Conservation (phyloP, 2,329 filamentous ascomycete genomes). For the Claviceps spartinae region DNA sequence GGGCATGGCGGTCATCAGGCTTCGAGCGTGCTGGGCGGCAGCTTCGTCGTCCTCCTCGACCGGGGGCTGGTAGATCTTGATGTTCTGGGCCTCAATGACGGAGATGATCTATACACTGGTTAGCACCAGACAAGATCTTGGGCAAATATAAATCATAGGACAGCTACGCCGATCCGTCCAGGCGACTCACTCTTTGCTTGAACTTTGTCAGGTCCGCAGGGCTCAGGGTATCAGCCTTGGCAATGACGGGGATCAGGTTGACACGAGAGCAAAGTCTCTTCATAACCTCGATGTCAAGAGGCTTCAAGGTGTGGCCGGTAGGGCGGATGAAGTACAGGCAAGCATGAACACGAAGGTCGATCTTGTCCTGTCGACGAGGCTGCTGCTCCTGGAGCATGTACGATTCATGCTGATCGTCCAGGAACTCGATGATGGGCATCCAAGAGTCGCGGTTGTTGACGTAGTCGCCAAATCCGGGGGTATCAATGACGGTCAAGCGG, state of each 20-base stretch:
- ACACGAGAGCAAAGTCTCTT: conserved; percentile 96
- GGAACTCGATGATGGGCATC: conserved; percentile 99
- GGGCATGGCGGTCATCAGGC: conserved; percentile 91
- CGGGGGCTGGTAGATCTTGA: conserved; percentile 98
- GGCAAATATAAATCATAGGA: not conserved
- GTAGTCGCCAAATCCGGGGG: conserved; percentile 97
- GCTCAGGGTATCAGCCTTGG: conserved; percentile 96
- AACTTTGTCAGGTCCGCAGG: conserved; percentile 82
- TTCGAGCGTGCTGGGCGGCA: conserved; percentile 85
- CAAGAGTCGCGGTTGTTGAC: conserved; percentile 99
- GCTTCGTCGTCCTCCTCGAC: conserved; percentile 97
- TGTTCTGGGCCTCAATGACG: conserved; percentile 95
- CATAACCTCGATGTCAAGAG: conserved; percentile 98
- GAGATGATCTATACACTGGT: conserved; percentile 58
- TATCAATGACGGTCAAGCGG: conserved; percentile 96
- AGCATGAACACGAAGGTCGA: conserved; percentile 94
- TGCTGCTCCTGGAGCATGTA: conserved; percentile 99
- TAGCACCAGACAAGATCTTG: conserved; percentile 6
- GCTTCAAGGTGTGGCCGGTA: conserved; percentile 96
- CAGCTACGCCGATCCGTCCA: not conserved
- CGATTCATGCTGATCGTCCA: conserved; percentile 99
- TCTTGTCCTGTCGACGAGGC: conserved; percentile 94
- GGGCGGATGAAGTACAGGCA: conserved; percentile 99
- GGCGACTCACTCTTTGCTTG: conserved; percentile 70
- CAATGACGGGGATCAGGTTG: conserved; percentile 95